Conservation (phyloP, 1,284 basidiomycete genomes). For the Ustilago tritici region DNA sequence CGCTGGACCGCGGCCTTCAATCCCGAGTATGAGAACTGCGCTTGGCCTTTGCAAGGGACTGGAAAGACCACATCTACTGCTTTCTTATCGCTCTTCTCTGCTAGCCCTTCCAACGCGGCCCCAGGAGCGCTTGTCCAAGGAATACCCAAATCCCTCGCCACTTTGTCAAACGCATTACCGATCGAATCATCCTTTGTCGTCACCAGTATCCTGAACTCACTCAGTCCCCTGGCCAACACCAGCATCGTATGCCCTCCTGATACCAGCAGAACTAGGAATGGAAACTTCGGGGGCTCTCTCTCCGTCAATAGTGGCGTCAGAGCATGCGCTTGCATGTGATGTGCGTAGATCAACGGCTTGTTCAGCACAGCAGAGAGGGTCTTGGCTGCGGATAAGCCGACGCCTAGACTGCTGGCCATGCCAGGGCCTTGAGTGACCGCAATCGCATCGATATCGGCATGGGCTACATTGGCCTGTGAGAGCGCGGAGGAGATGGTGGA, state of each 20-base stretch:
- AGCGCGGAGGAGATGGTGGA: conserved; percentile 55
- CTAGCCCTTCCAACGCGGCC: conserved; percentile 54
- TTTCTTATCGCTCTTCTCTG: background rate
- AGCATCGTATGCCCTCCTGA: conserved; percentile 68
- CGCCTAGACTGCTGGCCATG: conserved; percentile 60
- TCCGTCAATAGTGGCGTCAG: conserved; percentile 48
- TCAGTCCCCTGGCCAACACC: conserved; percentile 51
- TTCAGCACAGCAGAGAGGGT: conserved; percentile 53
- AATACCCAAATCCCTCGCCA: conserved; percentile 56
- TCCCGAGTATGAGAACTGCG: conserved; percentile 64
- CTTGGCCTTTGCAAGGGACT: conserved; percentile 47
- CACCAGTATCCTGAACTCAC: conserved; percentile 56
- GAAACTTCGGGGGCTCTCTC: conserved; percentile 47
- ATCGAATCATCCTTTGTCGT: conserved; percentile 65
- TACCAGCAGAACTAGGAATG: conserved; percentile 65
- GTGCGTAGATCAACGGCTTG: conserved; percentile 63
- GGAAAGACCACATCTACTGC: conserved; percentile 28
- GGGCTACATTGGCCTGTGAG: conserved; percentile 20
- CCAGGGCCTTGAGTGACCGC: conserved; percentile 68
- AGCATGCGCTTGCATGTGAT: conserved; percentile 66
- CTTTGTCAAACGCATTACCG: conserved; percentile 67
- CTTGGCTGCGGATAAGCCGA: conserved; percentile 62
- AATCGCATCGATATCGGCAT: conserved; percentile 60
- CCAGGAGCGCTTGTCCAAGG: conserved; percentile 63
- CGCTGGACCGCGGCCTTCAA: conserved; percentile 53